phyloP scores from a whole-genome alignment of 306 rosid genomes.

The Prunus padus region DNA sequence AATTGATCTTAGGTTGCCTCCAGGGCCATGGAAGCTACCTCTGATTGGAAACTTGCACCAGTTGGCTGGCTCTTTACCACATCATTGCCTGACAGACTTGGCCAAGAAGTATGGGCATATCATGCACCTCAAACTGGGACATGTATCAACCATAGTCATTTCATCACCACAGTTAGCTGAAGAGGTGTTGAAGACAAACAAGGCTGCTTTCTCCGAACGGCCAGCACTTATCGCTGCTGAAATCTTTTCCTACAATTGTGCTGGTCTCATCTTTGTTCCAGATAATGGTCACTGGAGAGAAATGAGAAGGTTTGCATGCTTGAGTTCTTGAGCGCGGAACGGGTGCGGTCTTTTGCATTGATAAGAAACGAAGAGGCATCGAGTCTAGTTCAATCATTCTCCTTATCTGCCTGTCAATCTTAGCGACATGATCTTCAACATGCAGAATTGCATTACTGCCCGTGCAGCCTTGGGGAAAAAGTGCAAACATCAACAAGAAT shows the following conservation, averaged over 20 bases:
- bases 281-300: not conserved
- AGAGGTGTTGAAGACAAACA: not conserved
- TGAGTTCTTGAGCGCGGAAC: not conserved
- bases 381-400: not conserved
- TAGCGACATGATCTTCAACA: not conserved
- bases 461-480: not conserved
- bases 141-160: not conserved
- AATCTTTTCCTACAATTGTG: not conserved
- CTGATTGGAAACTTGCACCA: not conserved
- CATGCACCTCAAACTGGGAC: not conserved
- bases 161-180: not conserved
- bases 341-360: not conserved
- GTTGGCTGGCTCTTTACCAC: not conserved
- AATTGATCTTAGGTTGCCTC: not conserved
- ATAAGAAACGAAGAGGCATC: not conserved
- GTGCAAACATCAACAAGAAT: not conserved
- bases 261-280: not conserved
- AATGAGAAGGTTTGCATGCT: not conserved
- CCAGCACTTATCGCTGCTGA: not conserved
- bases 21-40: not conserved
- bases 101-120: not conserved
- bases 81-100: not conserved
- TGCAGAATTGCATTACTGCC: not conserved
- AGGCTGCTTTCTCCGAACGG: not conserved
- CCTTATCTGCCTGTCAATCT: not conserved